Evolutionary conservation across 495 filamentous ascomycete species (phyloP).

Genomic region (Penicillium maclennaniae): DNA sequence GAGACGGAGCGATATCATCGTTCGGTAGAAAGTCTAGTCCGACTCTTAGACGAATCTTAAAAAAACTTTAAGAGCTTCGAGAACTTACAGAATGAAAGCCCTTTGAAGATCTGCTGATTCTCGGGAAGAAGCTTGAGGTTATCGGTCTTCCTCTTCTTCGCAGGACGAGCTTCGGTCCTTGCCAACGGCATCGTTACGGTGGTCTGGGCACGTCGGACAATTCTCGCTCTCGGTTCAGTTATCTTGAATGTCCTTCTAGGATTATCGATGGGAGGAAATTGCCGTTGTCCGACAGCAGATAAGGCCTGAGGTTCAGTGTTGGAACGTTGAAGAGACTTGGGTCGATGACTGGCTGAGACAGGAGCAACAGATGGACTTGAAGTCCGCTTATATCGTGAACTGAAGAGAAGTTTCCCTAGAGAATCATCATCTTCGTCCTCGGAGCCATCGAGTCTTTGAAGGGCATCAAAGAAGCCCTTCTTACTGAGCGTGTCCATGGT

Average conservation of each 20-base stretch:
- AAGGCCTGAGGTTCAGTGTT: conserved; percentile 15
- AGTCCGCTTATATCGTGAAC: background rate
- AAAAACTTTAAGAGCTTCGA: background rate
- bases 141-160: conserved; percentile 27
- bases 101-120: conserved; percentile 61
- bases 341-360: background rate
- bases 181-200: conserved; percentile 19
- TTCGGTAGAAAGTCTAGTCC: conserved; percentile 72
- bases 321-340: conserved; percentile 5
- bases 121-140: conserved; percentile 49
- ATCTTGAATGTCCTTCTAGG: background rate
- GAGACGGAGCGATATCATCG: conserved; percentile 61
- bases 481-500: conserved; percentile 24
- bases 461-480: conserved; percentile 45
- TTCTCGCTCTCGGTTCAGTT: background rate
- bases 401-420: conserved; percentile 7
- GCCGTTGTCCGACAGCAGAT: background rate
- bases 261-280: background rate
- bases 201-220: conserved; percentile 8
- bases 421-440: conserved; percentile 14
- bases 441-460: conserved; percentile 43
- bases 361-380: background rate
- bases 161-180: conserved; percentile 10
- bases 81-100: conserved; percentile 57
- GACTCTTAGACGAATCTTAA: conserved; percentile 3